Conservation (phyloP, 2,329 filamentous ascomycete species). For the Trichoderma sp. region DNA sequence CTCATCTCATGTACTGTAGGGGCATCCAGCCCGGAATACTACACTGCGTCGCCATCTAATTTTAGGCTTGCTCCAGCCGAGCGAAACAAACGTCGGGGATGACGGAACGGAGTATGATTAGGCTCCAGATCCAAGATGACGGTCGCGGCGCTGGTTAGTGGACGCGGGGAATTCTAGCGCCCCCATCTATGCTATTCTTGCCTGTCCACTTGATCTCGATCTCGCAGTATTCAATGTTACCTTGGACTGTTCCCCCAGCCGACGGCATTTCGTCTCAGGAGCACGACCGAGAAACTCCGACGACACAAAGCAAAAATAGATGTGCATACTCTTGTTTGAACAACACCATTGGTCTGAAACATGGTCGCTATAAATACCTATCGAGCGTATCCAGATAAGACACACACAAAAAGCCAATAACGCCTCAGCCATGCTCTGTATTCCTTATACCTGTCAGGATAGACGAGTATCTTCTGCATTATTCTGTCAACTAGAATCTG, state of each 20-base stretch:
- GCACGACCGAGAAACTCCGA: background rate
- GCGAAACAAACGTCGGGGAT: background rate
- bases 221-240: background rate
- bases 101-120: background rate
- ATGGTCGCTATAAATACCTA: background rate
- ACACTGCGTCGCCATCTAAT: background rate
- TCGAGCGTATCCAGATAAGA: background rate
- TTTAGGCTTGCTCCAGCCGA: background rate
- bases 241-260: background rate
- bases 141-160: conserved; percentile 12
- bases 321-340: background rate
- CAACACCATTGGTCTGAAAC: background rate
- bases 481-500: background rate
- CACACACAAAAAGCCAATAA: background rate
- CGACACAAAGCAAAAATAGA: background rate
- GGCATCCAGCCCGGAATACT: background rate
- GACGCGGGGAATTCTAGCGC: conserved; percentile 9
- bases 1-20: background rate
- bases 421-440: background rate
- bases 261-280: background rate
- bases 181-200: conserved; percentile 8
- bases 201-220: conserved; percentile 11
- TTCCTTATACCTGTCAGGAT: background rate
- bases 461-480: background rate
- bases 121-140: conserved; percentile 5